A percentile compares a stretch with the other conserved stretches of the same genome.
These are phyloP conservation scores for Cynanchum wilfordii DNA, from an alignment of 257 asterid species.

Conservation along the genomic window DNA sequence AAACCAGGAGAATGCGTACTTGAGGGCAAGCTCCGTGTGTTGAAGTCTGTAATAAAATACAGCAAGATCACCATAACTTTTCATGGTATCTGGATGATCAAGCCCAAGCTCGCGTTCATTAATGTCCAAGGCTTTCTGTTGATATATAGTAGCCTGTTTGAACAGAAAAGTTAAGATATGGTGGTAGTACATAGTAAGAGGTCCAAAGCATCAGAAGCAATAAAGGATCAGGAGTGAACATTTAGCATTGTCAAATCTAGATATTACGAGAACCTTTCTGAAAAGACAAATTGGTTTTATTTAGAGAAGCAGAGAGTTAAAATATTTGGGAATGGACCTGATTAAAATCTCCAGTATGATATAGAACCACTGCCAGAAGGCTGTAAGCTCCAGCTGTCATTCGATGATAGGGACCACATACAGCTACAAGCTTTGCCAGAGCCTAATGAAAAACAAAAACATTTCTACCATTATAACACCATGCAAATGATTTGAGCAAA, in stretches of 20 bases:
- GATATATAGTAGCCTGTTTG: constrained; percentile 85
- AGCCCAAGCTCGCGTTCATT: constrained; percentile 88
- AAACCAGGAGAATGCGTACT: constrained; percentile 41
- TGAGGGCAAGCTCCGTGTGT: constrained; percentile 90
- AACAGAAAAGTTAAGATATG: constrained; percentile 18
- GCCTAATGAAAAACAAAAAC: constrained; percentile 43
- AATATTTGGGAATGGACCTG: constrained; percentile 48
- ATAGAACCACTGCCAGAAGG: constrained; percentile 92
- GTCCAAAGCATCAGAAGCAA: constrained; percentile 4
- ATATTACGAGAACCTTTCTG: not conserved
- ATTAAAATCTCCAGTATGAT: constrained; percentile 95
- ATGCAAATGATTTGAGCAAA: not conserved
- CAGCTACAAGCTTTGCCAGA: constrained; percentile 88
- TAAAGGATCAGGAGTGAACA: not conserved
- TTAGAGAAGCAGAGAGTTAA: constrained; percentile 10
- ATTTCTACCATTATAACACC: not conserved
- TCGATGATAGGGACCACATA: constrained; percentile 90
- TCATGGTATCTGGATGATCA: constrained; percentile 97
- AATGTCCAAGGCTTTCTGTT: constrained; percentile 92
- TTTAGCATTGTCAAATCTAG: not conserved
- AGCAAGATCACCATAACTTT: constrained; percentile 95
- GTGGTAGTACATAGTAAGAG: constrained; percentile 12
- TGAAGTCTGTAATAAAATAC: constrained; percentile 93
- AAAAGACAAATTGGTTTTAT: not conserved
- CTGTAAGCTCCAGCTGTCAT: constrained; percentile 98